These are phyloP conservation scores for Trichosporon ovoides DNA, from an alignment of 1,284 basidiomycete genomes.

Conservation along the genomic window DNA sequence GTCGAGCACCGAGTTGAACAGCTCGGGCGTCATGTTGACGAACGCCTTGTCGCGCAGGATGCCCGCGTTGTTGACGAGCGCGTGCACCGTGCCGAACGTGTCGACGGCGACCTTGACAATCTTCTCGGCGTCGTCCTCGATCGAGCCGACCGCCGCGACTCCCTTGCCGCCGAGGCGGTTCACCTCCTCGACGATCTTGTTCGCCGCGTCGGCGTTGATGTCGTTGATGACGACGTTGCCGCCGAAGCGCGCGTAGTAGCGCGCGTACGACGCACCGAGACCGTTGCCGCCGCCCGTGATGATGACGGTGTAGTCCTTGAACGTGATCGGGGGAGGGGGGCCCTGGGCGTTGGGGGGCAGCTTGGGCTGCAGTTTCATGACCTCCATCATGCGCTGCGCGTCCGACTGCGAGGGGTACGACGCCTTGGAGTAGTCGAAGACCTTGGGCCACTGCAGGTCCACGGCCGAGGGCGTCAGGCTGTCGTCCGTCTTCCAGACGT, in stretches of 20 bases:
- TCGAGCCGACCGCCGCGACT: slow-evolving; percentile 74
- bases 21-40: slow-evolving; percentile 76
- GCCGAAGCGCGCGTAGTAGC: slow-evolving; percentile 83
- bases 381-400: slow-evolving; percentile 60
- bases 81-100: slow-evolving; percentile 82
- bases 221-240: slow-evolving; percentile 98
- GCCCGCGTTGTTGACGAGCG: slow-evolving; percentile 90
- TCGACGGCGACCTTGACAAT: slow-evolving; percentile 85
- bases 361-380: slow-evolving; percentile 12
- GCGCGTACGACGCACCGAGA: slow-evolving; percentile 84
- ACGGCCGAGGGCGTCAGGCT: slow-evolving; percentile 95
- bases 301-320: slow-evolving; percentile 85
- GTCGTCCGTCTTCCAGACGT: slow-evolving; percentile 80
- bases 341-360: slow-evolving; percentile 19
- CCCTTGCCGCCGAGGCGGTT: slow-evolving; percentile 85
- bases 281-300: slow-evolving; percentile 92
- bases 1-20: slow-evolving; percentile 89
- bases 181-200: slow-evolving; percentile 80
- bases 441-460: slow-evolving; percentile 72
- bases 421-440: slow-evolving; percentile 50
- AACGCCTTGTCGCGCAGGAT: slow-evolving; percentile 91
- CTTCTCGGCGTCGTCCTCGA: slow-evolving; percentile 78
- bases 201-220: slow-evolving; percentile 77
- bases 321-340: slow-evolving; percentile 62
- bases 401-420: slow-evolving; percentile 67